Base-by-base conservation (phyloP, 371 early-diverging fungal species). In the Mucor sp. region DNA sequence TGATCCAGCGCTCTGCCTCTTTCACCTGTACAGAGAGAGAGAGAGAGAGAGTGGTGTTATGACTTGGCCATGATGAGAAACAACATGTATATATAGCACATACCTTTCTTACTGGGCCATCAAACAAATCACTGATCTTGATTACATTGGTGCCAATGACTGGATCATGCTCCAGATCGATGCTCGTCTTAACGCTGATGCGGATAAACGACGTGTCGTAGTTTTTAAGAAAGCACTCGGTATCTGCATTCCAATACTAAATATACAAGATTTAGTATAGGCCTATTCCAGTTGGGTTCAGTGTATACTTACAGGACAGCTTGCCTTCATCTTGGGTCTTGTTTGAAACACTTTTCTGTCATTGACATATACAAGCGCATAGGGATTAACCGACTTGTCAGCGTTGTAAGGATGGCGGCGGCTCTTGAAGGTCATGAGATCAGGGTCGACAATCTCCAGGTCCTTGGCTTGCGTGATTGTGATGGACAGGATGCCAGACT, bases 121-220 rank as follows among this genome's bases (percentile, higher is more conserved):
- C 74, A 60, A 78, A 75, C 19, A 71, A 30, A 14, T 78, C 71
- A 4, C 56, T 66, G 7, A 78, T 50, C 41, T 66, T 69, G 32
- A 78, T 53, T 7, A 73, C 68, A 1, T 57, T 39, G 2, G 74
- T 78, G 6, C 78, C 78, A 19, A 78, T 67, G 8, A 78, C 76
- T 14, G 78, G 78, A 58, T 75, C 75, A n/a, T 69, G 69, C 28
- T 78, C 78, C 17, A 78, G 35, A 35, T 78, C 78, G 17, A 75
- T 57, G 12, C 39, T 44, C 4, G 67, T 60, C 39, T 75, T 78
- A 30, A 78, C 74, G 6, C 75, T 73, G 14, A 78, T 61, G 33
- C 78, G 74, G 6, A 78, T 35, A 28, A 60, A 75, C 0, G 74
- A 65, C 1, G 74, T 56, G 27, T 65, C 59, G 44, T 65, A 68